Evolutionary conservation across 805 yeast species (phyloP), one percentile per base, ranked within the genome.

Genomic region (Zygoascus bituminiphila): DNA sequence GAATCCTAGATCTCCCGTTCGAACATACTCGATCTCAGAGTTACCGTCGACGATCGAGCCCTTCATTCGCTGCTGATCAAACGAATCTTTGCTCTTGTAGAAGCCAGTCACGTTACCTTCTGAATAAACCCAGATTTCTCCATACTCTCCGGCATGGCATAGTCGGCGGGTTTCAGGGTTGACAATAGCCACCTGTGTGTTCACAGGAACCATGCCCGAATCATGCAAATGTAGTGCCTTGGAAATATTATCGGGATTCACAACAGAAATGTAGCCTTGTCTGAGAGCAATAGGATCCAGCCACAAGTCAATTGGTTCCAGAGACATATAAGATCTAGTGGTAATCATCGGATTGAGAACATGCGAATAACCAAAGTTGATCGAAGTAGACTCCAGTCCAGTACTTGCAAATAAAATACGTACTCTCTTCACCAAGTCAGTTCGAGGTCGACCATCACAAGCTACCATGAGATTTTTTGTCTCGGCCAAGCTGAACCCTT

Each of bases 1-100:
- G 62, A 93, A 93, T 0, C 99, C 99, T 33, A 93, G 70, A 61
- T 93, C 97, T 1, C 98, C 98, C 0, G 98, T 93, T 54, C 98
- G 73, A 55, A 86, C 70, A 63, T 86, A 93, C 2, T 76, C 70
- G 46, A 81, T 66, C 0, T 77, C 78, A 6, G 47, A 12, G 58
- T 83, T 81, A 17, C 83, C 86, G 36, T 77, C 83, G 1, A 63
- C 74, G 15, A 89, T 77, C 47, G 72, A 75, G 14, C 88, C 91
- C 21, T 68, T 65, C 55, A 85, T 78, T 54, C 84, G 84, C 19
- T 70, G 70, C 9, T 68, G 63, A 5, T 71, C 71, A 54, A 81
- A 77, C 10, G 68, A 65, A 52, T 81, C 84, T 8, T 73, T 69
- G 1, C 72, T 73, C 24, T 72, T 70, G 36, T 78, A 76, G 61